Conservation (phyloP, 768 basidiomycete species). For the Suillus variegatus region DNA sequence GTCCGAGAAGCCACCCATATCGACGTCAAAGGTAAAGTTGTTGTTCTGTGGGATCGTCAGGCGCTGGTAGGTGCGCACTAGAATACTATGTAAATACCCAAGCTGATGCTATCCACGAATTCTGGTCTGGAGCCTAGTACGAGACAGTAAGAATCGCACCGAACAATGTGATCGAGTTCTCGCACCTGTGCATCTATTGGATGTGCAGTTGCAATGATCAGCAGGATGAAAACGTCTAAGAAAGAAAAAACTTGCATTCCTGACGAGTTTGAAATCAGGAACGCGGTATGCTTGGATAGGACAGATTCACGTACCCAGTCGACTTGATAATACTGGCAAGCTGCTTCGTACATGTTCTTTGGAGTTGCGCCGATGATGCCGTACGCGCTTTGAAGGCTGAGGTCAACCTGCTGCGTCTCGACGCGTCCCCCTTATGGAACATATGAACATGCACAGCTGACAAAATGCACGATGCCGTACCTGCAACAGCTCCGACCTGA, state of each 20-base stretch:
- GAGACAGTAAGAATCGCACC: constrained; percentile 32
- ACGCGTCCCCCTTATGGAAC: constrained; percentile 43
- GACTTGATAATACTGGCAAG: constrained; percentile 59
- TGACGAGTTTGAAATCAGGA: constrained; percentile 14
- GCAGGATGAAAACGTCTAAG: constrained; percentile 6
- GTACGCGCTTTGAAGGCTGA: constrained; percentile 56
- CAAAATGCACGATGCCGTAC: constrained; percentile 24
- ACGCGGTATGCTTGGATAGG: neutral
- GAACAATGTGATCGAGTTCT: neutral
- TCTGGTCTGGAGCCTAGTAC: constrained; percentile 62
- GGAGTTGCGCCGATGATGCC: constrained; percentile 49
- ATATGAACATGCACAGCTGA: neutral
- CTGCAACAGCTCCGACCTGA: constrained; percentile 45
- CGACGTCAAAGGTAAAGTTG: constrained; percentile 56
- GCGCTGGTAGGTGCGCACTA: neutral
- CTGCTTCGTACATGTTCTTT: constrained; percentile 45
- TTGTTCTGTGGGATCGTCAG: constrained; percentile 46
- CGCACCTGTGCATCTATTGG: constrained; percentile 31
- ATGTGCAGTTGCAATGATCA: neutral
- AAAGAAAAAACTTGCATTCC: constrained; percentile 29
- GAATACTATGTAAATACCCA: constrained; percentile 43
- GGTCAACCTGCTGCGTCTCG: constrained; percentile 49
- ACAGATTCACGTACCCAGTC: constrained; percentile 31
- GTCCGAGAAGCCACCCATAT: constrained; percentile 59
- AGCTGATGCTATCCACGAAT: constrained; percentile 62